phyloP scores from a whole-genome alignment of 164 flowering plant species.

The Liriodendron chinense region DNA sequence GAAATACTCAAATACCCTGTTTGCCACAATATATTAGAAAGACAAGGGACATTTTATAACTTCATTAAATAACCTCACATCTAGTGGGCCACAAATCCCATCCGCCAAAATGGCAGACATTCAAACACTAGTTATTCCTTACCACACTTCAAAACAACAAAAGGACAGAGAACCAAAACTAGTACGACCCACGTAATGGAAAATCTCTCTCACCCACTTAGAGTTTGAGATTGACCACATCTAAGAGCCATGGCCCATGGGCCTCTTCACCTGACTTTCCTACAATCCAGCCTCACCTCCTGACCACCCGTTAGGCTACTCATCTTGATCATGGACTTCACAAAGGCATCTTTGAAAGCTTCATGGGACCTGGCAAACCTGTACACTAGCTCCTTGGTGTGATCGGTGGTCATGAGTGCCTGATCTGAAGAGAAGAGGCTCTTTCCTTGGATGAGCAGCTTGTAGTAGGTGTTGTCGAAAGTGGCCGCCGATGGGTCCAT shows the following conservation, averaged over 20 bases:
- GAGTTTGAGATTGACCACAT: not conserved
- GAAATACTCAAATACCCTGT: too few species aligned
- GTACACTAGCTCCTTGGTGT: slow-evolving; percentile 47
- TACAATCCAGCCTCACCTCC: slow-evolving; percentile 69
- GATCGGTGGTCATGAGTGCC: slow-evolving; percentile 45
- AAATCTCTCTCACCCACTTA: not conserved
- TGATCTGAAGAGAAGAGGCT: slow-evolving; percentile 77
- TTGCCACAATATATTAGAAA: not conserved
- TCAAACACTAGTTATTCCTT: slow-evolving; percentile 5
- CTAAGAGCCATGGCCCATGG: not conserved
- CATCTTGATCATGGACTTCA: slow-evolving; percentile 83
- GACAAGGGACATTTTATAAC: not conserved
- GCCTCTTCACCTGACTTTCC: slow-evolving; percentile 29
- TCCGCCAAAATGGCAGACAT: not conserved
- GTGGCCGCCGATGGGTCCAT: slow-evolving; percentile 45
- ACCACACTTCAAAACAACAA: not conserved
- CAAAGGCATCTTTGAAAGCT: slow-evolving; percentile 62
- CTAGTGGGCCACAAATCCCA: not conserved
- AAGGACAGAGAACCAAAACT: not conserved
- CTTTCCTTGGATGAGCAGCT: slow-evolving; percentile 57
- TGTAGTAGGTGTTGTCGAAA: slow-evolving; percentile 75
- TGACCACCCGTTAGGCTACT: slow-evolving; percentile 61
- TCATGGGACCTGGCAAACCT: slow-evolving; percentile 49
- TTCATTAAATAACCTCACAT: not conserved
- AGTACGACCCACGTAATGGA: not conserved